Evolutionary conservation across 1,284 basidiomycete species (phyloP).

Genomic region (Vanrija pseudolonga): DNA sequence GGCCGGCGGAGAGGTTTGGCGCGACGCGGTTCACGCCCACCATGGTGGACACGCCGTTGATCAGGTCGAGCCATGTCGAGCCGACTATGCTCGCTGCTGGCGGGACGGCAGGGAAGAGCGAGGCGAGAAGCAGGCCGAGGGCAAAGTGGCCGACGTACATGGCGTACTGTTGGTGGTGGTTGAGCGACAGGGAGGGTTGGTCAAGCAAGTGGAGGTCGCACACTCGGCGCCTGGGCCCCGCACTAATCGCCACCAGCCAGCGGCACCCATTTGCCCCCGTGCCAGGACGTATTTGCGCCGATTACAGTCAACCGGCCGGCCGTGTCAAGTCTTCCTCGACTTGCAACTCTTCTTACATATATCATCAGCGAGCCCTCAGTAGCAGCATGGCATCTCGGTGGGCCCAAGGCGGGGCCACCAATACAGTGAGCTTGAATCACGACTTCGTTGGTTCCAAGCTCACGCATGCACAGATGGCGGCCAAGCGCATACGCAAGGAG

Average conservation of each 20-base stretch:
- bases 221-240: too few relatives aligned
- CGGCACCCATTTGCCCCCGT: too few relatives aligned
- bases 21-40: not conserved
- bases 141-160: constrained; percentile 8
- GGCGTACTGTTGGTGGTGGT: not conserved
- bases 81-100: not conserved
- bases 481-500: constrained; percentile 83
- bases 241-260: too few relatives aligned
- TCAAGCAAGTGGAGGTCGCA: too few relatives aligned
- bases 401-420: not conserved
- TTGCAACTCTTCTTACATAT: too few relatives aligned
- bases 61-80: not conserved
- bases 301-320: too few relatives aligned
- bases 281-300: too few relatives aligned
- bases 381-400: constrained; percentile 5
- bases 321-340: too few relatives aligned
- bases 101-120: not conserved
- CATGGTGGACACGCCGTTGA: not conserved
- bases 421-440: constrained; percentile 1
- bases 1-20: not conserved
- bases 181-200: too few relatives aligned
- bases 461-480: constrained; percentile 59
- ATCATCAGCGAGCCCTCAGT: not conserved
- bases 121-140: not conserved
- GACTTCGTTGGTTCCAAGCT: too few relatives aligned